A percentile compares a stretch with the other conserved stretches of the same genome.
Conservation (phyloP, 148 eudicot genomes). For the Cornus controversa region DNA sequence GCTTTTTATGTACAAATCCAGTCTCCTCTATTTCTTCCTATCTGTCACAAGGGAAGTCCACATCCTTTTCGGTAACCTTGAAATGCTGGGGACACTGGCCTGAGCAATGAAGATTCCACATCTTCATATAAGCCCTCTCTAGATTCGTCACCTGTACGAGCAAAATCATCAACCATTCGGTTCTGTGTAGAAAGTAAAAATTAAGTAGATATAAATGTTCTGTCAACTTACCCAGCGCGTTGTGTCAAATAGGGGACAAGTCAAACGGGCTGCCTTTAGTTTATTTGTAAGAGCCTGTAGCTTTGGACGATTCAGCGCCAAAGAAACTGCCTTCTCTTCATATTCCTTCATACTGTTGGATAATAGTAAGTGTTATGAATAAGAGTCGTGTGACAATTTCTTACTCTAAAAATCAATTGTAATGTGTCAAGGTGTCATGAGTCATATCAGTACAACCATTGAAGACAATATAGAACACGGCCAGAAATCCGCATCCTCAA, state of each 20-base stretch:
- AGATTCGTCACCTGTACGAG: constrained; percentile 63
- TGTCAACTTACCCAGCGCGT: constrained; percentile 63
- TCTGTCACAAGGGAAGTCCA: constrained; percentile 65
- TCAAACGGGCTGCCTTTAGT: constrained; percentile 67
- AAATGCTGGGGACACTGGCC: constrained; percentile 80
- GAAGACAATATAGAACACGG: too few species aligned
- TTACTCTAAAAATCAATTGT: too few species aligned
- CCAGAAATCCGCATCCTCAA: too few species aligned
- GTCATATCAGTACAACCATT: too few species aligned
- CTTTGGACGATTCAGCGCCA: constrained; percentile 58
- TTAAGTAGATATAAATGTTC: background rate
- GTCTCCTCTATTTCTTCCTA: constrained; percentile 23
- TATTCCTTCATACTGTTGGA: constrained; percentile 57
- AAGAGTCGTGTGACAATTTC: too few species aligned
- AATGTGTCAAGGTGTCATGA: too few species aligned
- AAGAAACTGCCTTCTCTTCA: constrained; percentile 67
- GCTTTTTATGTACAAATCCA: constrained; percentile 33
- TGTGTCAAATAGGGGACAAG: constrained; percentile 76
- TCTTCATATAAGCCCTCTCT: constrained; percentile 80
- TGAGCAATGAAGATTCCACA: constrained; percentile 87
- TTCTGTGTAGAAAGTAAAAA: too few species aligned
- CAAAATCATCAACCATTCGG: background rate
- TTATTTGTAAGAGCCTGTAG: constrained; percentile 60
- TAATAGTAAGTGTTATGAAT: too few species aligned
- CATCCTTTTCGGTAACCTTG: constrained; percentile 72